Conservation (phyloP, 2,329 filamentous ascomycete species). For the Fusarium sp. region DNA sequence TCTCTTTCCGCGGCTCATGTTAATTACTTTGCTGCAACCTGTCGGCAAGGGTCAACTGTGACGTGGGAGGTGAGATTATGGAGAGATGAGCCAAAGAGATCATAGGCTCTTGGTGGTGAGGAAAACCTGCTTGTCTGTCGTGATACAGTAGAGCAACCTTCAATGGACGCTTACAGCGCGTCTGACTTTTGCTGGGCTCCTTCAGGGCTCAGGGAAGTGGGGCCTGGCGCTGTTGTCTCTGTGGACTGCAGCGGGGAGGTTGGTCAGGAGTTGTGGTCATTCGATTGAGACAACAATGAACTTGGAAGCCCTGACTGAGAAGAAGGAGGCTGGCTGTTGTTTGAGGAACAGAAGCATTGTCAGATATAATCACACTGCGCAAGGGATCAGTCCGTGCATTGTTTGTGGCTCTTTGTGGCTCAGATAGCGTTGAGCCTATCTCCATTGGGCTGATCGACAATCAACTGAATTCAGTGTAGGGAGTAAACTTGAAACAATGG, state of each 20-base stretch:
- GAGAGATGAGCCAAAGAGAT: conserved; percentile 8
- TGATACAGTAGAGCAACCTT: conserved; percentile 20
- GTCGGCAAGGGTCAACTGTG: conserved; percentile 23
- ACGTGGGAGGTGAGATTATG: conserved; percentile 29
- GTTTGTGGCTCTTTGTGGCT: conserved; percentile 17
- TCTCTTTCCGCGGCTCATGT: conserved; percentile 25
- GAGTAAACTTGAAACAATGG: conserved; percentile 22
- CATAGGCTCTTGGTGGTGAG: conserved; percentile 17
- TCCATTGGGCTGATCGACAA: conserved; percentile 26
- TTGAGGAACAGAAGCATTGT: conserved; percentile 8
- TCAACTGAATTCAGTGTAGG: conserved; percentile 2
- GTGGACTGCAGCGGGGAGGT: conserved; percentile 17
- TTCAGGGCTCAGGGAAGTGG: conserved; percentile 30
- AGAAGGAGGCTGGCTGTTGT: conserved; percentile 13
- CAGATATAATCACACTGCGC: conserved; percentile 16
- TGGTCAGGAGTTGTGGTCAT: conserved; percentile 2
- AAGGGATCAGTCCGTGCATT: conserved; percentile 21
- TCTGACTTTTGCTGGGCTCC: neutral
- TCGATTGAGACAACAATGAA: conserved; percentile 6
- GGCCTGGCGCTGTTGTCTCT: conserved; percentile 1
- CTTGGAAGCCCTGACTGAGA: conserved; percentile 4
- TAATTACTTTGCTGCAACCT: conserved; percentile 16
- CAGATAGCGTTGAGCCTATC: conserved; percentile 21
- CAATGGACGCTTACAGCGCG: conserved; percentile 27
- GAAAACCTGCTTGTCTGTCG: conserved; percentile 23